phyloP scores from a whole-genome alignment of 805 yeast species.

The Candida patagonica region DNA sequence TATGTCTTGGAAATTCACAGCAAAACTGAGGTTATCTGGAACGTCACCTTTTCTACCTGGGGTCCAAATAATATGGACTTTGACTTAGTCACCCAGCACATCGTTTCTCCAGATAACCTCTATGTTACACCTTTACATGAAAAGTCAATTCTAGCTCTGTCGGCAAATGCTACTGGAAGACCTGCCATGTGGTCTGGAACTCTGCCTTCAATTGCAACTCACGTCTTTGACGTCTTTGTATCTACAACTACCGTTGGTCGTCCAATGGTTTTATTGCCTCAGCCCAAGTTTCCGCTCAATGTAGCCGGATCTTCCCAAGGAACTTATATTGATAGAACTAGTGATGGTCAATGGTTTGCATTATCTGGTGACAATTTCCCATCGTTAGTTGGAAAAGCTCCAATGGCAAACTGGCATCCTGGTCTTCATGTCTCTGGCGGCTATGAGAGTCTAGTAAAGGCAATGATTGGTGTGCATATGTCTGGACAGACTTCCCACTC shows the following conservation, averaged over 20 bases:
- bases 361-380: constrained; percentile 73
- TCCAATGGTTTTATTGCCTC: constrained; percentile 28
- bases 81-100: constrained; percentile 36
- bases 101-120: constrained; percentile 53
- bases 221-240: constrained; percentile 66
- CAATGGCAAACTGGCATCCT: constrained; percentile 47
- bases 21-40: constrained; percentile 63
- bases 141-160: constrained; percentile 57
- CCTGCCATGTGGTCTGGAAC: constrained; percentile 73
- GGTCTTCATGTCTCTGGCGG: constrained; percentile 24
- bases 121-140: constrained; percentile 82
- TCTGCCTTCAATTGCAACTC: constrained; percentile 61
- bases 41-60: constrained; percentile 81
- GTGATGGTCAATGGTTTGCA: constrained; percentile 68
- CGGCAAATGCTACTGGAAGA: constrained; percentile 53
- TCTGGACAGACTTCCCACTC: background rate
- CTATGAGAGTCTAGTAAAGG: constrained; percentile 7
- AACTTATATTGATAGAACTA: constrained; percentile 59
- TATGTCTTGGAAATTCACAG: constrained; percentile 53
- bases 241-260: constrained; percentile 9
- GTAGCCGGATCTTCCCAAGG: constrained; percentile 26
- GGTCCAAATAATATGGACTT: constrained; percentile 80
- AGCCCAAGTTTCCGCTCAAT: constrained; percentile 23
- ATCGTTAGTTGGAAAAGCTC: constrained; percentile 71
- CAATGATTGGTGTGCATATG: constrained; percentile 21